Base-by-base conservation (phyloP, 495 filamentous ascomycete genomes). In the Aspergillus ellipticus region DNA sequence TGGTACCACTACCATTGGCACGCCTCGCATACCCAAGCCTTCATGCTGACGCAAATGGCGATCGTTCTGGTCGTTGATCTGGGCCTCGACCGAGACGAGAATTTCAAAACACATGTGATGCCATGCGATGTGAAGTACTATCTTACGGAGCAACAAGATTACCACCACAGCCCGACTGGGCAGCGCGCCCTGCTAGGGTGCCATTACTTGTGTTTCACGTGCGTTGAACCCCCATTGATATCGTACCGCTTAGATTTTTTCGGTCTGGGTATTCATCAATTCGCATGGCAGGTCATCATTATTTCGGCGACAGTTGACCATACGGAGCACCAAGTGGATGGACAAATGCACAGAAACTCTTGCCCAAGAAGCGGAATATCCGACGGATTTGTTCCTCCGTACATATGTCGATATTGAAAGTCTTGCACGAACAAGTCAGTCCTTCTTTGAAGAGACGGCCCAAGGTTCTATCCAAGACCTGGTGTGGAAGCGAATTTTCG, bases 1-100 rank as follows among this genome's bases (percentile, higher is more conserved):
- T 60, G 58, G 58, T 52, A 60, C n/a, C 43, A 57, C 35, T 53
- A 52, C 9, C 49, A 49, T 21, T 55, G 53, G 53, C 28, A 45
- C 8, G 41, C 31, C 0, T 55, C 41, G 7, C 53, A 55, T 24
- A 55, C 53, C 10, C 43, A 55, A 3, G 24, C 49, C 24, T 55
- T 41, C 43, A 49, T 55, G 53, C 31, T 49, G 2, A 42, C 48
- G 15, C 53, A 46, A 24, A 55, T 55, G 42, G 53, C 53, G 2
- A 45, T 45, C 17, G 31, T 42, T 17, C 5, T 53, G 2, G 21
- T 53, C 5, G 50, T 43, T 15, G 48, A 20, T 16, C 19, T 52
- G 2, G 49, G 49, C 3, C 19, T 41, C 1, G 49, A 54, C 31
- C 45, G 16, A 29, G 19, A 54, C 22, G 17, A 37, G 11, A 26